These are phyloP conservation scores for Porpolomopsis calyptriformis DNA, from an alignment of 768 basidiomycete species.

Conservation along the genomic window DNA sequence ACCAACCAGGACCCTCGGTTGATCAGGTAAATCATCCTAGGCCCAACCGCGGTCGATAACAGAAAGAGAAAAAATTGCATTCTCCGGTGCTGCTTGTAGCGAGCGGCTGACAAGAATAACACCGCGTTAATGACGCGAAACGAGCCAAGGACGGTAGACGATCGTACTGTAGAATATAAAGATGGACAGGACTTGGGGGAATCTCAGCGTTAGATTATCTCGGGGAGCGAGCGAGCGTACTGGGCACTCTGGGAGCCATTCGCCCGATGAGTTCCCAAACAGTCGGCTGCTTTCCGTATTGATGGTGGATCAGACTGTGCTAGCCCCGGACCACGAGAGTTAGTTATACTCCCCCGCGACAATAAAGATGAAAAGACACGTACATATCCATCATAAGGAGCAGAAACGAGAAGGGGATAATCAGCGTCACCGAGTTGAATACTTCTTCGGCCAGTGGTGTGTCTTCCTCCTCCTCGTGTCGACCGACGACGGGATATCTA, in stretches of 20 bases:
- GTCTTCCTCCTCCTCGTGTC: slow-evolving; percentile 30
- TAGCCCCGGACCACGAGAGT: not conserved
- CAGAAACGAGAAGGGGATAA: slow-evolving; percentile 67
- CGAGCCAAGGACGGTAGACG: not conserved
- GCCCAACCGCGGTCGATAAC: slow-evolving; percentile 45
- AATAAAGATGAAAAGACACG: slow-evolving; percentile 19
- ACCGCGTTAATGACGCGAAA: not conserved
- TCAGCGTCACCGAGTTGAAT: slow-evolving; percentile 50
- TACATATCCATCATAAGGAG: slow-evolving; percentile 81
- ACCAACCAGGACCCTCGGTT: slow-evolving; percentile 59
- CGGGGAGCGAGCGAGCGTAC: slow-evolving; percentile 32
- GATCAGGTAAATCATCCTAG: slow-evolving; percentile 60
- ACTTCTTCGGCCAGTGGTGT: slow-evolving; percentile 53
- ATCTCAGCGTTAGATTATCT: not conserved
- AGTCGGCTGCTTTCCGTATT: slow-evolving; percentile 57
- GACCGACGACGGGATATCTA: slow-evolving; percentile 5
- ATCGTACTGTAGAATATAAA: slow-evolving; percentile 69
- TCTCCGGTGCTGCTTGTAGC: slow-evolving; percentile 46
- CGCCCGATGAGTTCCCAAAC: slow-evolving; percentile 40
- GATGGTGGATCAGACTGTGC: slow-evolving; percentile 61
- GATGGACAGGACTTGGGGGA: slow-evolving; percentile 48
- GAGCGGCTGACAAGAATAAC: slow-evolving; percentile 41
- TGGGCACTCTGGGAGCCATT: slow-evolving; percentile 59
- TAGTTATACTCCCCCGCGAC: not conserved
- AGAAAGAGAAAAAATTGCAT: slow-evolving; percentile 51